These are phyloP conservation scores for Tubosaeta sp. DNA, from an alignment of 768 basidiomycete species.

Conservation along the genomic window DNA sequence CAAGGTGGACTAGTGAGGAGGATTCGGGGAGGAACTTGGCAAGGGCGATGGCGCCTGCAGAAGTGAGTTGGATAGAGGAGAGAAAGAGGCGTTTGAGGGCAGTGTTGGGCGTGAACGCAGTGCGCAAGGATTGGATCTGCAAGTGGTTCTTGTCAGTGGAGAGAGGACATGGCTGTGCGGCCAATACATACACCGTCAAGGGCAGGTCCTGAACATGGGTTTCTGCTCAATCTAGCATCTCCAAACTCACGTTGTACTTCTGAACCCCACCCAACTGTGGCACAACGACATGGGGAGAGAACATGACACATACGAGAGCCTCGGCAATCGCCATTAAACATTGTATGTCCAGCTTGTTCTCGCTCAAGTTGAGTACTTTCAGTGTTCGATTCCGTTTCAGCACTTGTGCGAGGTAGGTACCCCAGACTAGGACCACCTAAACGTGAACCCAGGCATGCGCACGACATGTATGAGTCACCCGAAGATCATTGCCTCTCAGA, in stretches of 20 bases:
- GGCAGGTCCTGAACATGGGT: too few species aligned
- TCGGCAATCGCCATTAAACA: conserved; percentile 83
- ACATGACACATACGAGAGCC: conserved; percentile 58
- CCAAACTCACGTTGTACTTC: too few species aligned
- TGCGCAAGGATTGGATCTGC: conserved; percentile 82
- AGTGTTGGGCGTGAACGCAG: conserved; percentile 88
- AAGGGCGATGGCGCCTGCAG: conserved; percentile 86
- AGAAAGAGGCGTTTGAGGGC: conserved; percentile 91
- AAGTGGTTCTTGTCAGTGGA: background rate
- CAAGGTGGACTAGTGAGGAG: conserved; percentile 81
- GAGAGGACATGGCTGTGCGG: too few species aligned
- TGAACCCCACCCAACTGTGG: conserved; percentile 13
- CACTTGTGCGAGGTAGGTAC: conserved; percentile 91
- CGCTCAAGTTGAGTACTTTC: conserved; percentile 89
- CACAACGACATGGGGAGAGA: background rate
- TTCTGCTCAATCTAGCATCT: too few species aligned
- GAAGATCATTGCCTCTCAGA: conserved; percentile 86
- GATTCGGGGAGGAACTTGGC: conserved; percentile 97
- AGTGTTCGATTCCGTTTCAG: conserved; percentile 93
- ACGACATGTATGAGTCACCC: conserved; percentile 48
- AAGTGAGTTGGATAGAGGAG: conserved; percentile 73
- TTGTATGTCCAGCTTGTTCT: conserved; percentile 86
- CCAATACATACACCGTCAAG: too few species aligned
- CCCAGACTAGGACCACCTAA: conserved; percentile 45
- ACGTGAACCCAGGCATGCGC: background rate